These are phyloP conservation scores for Phytophthora pseudosyringae DNA, from an alignment of 352 stramenopile genomes.

Conservation along the genomic window DNA sequence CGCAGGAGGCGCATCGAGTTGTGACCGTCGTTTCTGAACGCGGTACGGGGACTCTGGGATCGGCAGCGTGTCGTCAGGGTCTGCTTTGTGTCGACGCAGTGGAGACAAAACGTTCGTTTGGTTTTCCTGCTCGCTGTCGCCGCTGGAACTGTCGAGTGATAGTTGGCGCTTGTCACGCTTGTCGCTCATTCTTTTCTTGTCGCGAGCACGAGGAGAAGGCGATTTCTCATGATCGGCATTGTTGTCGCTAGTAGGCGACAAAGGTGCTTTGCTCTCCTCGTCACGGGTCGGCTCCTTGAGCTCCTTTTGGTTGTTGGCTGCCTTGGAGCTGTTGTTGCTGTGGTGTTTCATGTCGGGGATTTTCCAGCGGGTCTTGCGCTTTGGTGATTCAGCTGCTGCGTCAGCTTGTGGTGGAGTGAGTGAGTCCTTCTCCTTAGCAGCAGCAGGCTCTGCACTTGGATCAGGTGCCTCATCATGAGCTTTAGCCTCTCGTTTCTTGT, in stretches of 20 bases:
- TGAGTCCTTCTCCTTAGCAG: constrained; percentile 15
- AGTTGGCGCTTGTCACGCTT: constrained; percentile 21
- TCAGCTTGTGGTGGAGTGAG: constrained; percentile 23
- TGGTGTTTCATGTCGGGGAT: constrained; percentile 38
- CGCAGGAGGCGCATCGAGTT: constrained; percentile 43
- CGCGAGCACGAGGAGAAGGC: constrained; percentile 7
- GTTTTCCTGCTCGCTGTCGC: constrained; percentile 36
- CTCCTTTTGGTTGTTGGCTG: constrained; percentile 29
- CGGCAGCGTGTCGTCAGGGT: constrained; percentile 27
- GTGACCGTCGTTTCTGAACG: constrained; percentile 20
- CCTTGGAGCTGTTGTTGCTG: constrained; percentile 20
- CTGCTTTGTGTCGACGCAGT: constrained; percentile 31
- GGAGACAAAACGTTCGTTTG: constrained; percentile 36
- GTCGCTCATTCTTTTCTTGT: constrained; percentile 10
- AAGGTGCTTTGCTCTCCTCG: constrained; percentile 20
- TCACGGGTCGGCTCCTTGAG: constrained; percentile 11
- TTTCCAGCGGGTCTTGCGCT: constrained; percentile 37
- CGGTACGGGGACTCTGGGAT: constrained; percentile 23
- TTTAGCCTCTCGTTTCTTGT: constrained; percentile 28
- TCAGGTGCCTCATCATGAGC: constrained; percentile 11
- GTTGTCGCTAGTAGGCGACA: constrained; percentile 12
- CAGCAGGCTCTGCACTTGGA: constrained; percentile 1
- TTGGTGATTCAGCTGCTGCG: constrained; percentile 21
- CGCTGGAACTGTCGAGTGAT: constrained; percentile 17
- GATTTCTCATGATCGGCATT: constrained; percentile 10